phyloP scores from a whole-genome alignment of 495 filamentous ascomycete species.

The Lichenothelia convexa region DNA sequence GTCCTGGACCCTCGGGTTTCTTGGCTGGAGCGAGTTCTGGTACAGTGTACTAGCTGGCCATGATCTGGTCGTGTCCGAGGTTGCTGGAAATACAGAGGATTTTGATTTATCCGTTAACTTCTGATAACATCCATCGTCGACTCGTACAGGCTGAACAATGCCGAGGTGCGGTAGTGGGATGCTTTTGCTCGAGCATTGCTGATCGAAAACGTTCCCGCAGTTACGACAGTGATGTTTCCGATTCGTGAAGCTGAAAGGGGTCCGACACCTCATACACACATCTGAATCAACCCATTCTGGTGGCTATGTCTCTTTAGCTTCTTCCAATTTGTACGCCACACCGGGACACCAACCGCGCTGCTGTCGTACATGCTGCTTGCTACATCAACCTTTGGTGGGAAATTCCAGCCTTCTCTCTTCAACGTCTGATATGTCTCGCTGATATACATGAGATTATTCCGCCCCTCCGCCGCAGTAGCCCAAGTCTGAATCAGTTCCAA shows the following conservation, averaged over 20 bases:
- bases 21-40: constrained; percentile 65
- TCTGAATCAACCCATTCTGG: constrained; percentile 97
- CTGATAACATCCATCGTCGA: constrained; percentile 90
- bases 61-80: constrained; percentile 22
- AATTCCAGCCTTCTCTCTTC: constrained; percentile 68
- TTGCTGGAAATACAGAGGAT: constrained; percentile 22
- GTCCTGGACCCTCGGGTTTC: constrained; percentile 63
- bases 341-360: constrained; percentile 53
- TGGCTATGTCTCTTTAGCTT: constrained; percentile 35
- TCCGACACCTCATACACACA: constrained; percentile 95
- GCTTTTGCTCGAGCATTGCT: constrained; percentile 76
- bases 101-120: constrained; percentile 67
- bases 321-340: background rate
- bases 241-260: constrained; percentile 90
- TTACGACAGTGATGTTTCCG: constrained; percentile 96
- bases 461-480: constrained; percentile 78
- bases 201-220: constrained; percentile 92
- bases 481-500: constrained; percentile 85
- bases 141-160: constrained; percentile 76
- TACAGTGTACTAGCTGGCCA: constrained; percentile 33
- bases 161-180: constrained; percentile 82
- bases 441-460: constrained; percentile 67
- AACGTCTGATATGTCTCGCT: constrained; percentile 68
- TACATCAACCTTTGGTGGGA: constrained; percentile 74
- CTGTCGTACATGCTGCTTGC: constrained; percentile 93